Base-by-base conservation (phyloP, 2,329 filamentous ascomycete genomes). In the Metarhizium rileyi region DNA sequence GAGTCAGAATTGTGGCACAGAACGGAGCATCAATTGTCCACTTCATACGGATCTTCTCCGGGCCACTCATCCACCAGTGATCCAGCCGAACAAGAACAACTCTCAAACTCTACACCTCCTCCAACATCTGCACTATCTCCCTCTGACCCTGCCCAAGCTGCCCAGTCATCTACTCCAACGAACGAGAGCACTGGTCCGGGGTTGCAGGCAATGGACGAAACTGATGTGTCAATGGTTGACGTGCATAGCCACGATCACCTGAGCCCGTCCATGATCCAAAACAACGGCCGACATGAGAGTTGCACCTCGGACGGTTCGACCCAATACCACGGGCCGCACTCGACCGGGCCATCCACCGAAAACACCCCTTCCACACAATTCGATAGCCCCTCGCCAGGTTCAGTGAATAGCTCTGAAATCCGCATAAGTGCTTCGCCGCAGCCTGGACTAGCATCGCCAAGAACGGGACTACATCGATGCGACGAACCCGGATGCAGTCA, bases 341-440 rank as follows among this genome's bases (percentile, higher is more conserved):
- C 70, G 28, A 70, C 70, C 3, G 68, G 66, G 3, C 60, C 63
- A 1, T 72, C 70, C 3, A 65, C 66, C 6, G 62, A 71, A 36
- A 72, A 69, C 49, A 75, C 73, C 3, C 74, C 73, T 14, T 71
- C 71, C 30, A 75, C 73, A 8, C 69, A 71, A 42, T 58, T 74
- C 6, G 66, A 67, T 41, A 72, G 65, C 1, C 66, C 67, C 2
- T 71, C 71, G 16, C 70, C 71, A 2, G 57, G 64, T 44, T 72
- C 70, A 1, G 59, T 63, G 18, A 57, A 61, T 5, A 64, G 61
- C 26, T 65, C 67, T 20, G 65, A 68, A 44, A 67, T 65, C 33
- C 61, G 63, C 12, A 63, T 67, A 26, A 70, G 66, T 50, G 57
- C 59, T 3, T 71, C 69, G 3, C 69, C 68, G 1, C 57, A 57